Evolutionary conservation across 164 flowering plant genomes (phyloP).

Genomic region (Paratinospora sagittata): DNA sequence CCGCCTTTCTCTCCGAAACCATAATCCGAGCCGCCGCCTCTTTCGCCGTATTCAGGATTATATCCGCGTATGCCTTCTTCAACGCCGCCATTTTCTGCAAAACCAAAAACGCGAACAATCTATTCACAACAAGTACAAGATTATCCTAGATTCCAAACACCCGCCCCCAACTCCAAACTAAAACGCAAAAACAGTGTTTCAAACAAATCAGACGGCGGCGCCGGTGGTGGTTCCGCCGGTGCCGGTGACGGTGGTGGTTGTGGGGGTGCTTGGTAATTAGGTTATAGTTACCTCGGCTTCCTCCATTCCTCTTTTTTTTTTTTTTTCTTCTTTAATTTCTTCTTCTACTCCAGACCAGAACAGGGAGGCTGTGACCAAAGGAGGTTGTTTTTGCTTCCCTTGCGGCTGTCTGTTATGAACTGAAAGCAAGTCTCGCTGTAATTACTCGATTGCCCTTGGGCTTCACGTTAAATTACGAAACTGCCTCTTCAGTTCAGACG

Average conservation of each 20-base stretch:
- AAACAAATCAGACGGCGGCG: neutral
- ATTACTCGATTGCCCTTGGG: constrained; percentile 23
- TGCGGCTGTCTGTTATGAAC: constrained; percentile 63
- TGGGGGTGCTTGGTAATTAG: neutral
- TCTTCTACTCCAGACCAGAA: constrained; percentile 10
- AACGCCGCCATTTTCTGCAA: constrained; percentile 59
- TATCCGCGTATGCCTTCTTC: constrained; percentile 84
- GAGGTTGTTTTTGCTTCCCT: constrained; percentile 1
- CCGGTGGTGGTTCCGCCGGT: neutral
- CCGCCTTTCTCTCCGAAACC: constrained; percentile 61
- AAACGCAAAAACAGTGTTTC: constrained; percentile 7
- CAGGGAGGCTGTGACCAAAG: constrained; percentile 6
- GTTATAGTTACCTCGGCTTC: constrained; percentile 38
- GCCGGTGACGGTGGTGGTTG: constrained; percentile 8
- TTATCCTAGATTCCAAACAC: neutral
- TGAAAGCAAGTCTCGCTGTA: constrained; percentile 34
- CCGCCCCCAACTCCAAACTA: neutral
- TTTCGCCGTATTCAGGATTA: constrained; percentile 68
- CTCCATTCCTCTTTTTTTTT: constrained; percentile 24
- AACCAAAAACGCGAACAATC: neutral
- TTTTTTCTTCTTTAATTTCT: constrained; percentile 8
- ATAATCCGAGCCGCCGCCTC: constrained; percentile 82
- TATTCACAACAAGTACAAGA: neutral
- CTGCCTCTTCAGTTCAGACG: constrained; percentile 11
- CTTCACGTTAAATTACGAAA: constrained; percentile 10